Evolutionary conservation across 1,284 basidiomycete species (phyloP).

Genomic region (Austroboletus niveus): DNA sequence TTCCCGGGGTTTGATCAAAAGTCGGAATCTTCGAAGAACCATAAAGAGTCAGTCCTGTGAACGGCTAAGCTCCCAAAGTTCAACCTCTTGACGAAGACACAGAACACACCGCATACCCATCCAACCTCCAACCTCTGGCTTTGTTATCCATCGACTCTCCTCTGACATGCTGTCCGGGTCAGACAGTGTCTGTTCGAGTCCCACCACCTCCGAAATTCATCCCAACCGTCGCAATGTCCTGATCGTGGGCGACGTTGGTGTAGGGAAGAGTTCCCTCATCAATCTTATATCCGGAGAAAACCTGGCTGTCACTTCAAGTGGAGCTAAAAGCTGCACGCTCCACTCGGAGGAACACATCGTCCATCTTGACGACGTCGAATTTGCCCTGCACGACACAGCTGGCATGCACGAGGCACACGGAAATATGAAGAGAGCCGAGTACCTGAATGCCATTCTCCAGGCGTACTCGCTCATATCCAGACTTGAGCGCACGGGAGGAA

Average conservation of each 20-base stretch:
- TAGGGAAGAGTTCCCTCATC: constrained; percentile 34
- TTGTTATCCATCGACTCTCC: constrained; percentile 3
- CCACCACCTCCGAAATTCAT: constrained; percentile 9
- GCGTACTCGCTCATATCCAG: constrained; percentile 33
- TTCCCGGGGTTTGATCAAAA: constrained; percentile 8
- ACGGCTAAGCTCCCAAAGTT: constrained; percentile 1
- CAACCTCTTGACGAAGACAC: constrained; percentile 2
- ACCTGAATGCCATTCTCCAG: constrained; percentile 32
- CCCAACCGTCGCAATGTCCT: constrained; percentile 24
- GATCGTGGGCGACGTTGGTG: constrained; percentile 30
- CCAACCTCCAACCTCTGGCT: too few species aligned
- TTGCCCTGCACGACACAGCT: constrained; percentile 38
- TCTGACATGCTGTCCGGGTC: constrained; percentile 13
- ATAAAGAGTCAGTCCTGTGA: constrained; percentile 14
- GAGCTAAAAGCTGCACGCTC: constrained; percentile 24
- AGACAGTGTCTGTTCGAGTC: constrained; percentile 16
- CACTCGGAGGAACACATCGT: constrained; percentile 16
- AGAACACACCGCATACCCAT: not conserved
- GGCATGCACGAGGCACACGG: constrained; percentile 38
- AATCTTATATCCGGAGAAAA: constrained; percentile 27
- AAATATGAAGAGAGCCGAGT: constrained; percentile 19
- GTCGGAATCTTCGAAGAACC: constrained; percentile 4
- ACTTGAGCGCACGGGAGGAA: constrained; percentile 31
- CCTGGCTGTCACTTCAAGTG: constrained; percentile 21
- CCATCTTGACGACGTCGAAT: constrained; percentile 13